Base-by-base conservation (phyloP, 768 basidiomycete species). In the Lentinus tigrinus region DNA sequence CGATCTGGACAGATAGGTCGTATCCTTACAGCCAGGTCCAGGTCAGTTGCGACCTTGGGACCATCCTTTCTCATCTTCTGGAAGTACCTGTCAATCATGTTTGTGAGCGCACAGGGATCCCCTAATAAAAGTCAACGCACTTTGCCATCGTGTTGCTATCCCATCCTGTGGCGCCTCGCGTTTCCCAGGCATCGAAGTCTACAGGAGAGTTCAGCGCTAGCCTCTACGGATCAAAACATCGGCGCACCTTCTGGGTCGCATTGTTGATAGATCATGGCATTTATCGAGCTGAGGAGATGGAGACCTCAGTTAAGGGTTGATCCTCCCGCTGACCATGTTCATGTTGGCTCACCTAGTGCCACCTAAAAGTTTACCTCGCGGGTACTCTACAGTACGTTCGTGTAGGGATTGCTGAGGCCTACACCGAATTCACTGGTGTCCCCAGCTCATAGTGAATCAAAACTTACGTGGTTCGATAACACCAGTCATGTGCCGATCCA, bases 121-220 rank as follows among this genome's bases (percentile, higher is more conserved):
- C 3, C n/a, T n/a, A n/a, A n/a, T n/a, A n/a, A n/a, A 23, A 43
- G 31, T 38, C 6, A 23, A 51, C 70, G 42, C 58, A 81, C 86
- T 70, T 66, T 56, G 73, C 70, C 60, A 88, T 76, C 26, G 78
- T 77, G 28, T 77, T 70, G 75, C 79, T 83, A 19, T 76, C 72
- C 87, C 87, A 88, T 5, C 77, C 72, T 17, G 80, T 73, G 48
- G 85, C 81, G 8, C 77, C 80, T 31, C 58, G 56, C 8, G 56
- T 66, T 2, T 79, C 82, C 78, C 83, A 86, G 67, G 86, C 80
- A 59, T 87, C 81, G 52, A 81, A 87, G 64, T 88, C 86, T 3
- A 77, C 78, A 9, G 85, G 85, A 42, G 82, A 73, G 28, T 83
- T 84, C 27, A 79, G 81, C 14, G 86, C 84, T 24, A 58, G 65